phyloP scores from a whole-genome alignment of 345 rosid species.

The Limnanthes douglasii region DNA sequence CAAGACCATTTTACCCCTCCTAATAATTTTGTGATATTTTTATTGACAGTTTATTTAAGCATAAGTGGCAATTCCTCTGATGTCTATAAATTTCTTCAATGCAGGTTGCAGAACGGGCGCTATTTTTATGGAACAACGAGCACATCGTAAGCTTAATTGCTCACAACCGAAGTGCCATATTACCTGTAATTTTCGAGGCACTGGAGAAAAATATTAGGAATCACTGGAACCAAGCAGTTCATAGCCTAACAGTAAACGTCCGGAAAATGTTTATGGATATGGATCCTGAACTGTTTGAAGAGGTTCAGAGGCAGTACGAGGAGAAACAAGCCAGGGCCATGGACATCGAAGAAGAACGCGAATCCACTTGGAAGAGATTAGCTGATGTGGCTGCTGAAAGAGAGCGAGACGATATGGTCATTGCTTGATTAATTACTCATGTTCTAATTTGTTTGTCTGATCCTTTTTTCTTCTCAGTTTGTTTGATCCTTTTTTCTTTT shows the following conservation, averaged over 20 bases:
- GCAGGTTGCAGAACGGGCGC: slow-evolving; percentile 78
- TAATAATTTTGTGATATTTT: no score
- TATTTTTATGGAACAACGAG: slow-evolving; percentile 87
- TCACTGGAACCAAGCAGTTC: slow-evolving; percentile 85
- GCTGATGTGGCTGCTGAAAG: slow-evolving; percentile 43
- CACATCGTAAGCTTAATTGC: slow-evolving; percentile 69
- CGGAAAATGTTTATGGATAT: slow-evolving; percentile 60
- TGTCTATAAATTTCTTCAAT: no score
- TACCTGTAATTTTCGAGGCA: slow-evolving; percentile 64
- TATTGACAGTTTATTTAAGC: no score
- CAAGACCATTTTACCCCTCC: no score
- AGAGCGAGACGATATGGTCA: no score
- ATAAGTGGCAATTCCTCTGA: no score
- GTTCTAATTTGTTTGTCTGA: no score
- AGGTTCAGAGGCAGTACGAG: slow-evolving; percentile 43
- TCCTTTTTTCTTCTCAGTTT: no score
- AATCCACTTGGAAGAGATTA: slow-evolving; percentile 53
- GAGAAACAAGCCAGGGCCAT: slow-evolving; percentile 26
- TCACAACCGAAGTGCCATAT: slow-evolving; percentile 55
- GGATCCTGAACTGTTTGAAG: slow-evolving; percentile 64
- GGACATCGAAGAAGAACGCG: slow-evolving; percentile 39
- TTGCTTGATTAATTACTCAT: no score
- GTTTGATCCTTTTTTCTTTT: no score
- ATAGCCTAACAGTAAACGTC: slow-evolving; percentile 60
- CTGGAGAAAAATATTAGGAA: slow-evolving; percentile 52